Evolutionary conservation across 257 asterid species (phyloP).

Genomic region (Jacaranda mimosifolia): DNA sequence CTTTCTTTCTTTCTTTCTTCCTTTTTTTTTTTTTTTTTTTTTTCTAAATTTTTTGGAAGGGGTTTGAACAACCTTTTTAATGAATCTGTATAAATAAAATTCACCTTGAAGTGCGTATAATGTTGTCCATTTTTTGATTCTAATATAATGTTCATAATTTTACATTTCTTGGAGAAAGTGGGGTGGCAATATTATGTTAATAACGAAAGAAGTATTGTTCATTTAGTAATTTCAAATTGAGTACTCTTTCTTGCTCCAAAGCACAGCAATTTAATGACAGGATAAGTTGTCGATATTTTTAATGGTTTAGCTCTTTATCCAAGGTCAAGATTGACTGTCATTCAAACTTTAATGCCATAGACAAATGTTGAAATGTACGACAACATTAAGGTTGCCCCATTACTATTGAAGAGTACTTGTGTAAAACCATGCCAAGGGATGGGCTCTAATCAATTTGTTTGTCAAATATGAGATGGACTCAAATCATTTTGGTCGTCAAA

Average conservation of each 20-base stretch:
- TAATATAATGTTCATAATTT: background rate
- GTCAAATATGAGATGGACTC: no score
- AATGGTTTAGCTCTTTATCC: no score
- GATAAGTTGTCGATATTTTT: no score
- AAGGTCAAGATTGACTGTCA: no score
- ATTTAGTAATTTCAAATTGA: background rate
- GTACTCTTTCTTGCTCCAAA: no score
- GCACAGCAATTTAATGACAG: no score
- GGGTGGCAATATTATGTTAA: background rate
- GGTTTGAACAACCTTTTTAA: background rate
- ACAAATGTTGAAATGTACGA: background rate
- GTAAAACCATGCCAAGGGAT: no score
- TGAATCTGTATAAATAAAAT: slow-evolving; percentile 22
- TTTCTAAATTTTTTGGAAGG: background rate
- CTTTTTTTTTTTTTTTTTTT: no score
- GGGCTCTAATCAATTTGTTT: no score
- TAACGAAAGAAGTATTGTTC: background rate
- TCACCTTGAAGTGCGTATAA: background rate
- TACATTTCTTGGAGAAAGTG: background rate
- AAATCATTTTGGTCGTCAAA: no score
- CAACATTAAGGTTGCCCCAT: background rate
- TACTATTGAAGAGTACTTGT: background rate
- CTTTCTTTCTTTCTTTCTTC: no score
- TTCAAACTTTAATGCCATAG: no score
- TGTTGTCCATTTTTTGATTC: slow-evolving; percentile 6